Evolutionary conservation across 2,329 filamentous ascomycete genomes (phyloP).

Genomic region (Fusarium sp.): DNA sequence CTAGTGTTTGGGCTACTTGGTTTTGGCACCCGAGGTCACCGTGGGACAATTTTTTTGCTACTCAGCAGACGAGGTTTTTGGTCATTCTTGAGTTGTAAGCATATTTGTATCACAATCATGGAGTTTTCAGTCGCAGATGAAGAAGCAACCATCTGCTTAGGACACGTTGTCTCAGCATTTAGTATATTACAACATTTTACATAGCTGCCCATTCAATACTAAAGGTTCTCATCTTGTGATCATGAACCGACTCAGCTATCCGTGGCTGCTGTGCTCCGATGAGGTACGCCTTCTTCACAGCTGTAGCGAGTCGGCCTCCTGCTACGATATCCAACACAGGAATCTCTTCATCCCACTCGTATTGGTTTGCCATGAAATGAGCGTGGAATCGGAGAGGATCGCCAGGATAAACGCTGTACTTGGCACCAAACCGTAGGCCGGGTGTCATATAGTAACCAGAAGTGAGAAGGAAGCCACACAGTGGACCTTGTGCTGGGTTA

Average conservation of each 20-base stretch:
- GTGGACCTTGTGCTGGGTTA: conserved; percentile 56
- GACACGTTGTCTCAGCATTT: conserved; percentile 23
- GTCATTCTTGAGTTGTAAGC: conserved; percentile 24
- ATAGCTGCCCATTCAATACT: conserved; percentile 95
- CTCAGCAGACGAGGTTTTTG: background rate
- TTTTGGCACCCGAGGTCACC: background rate
- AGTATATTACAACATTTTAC: conserved; percentile 60
- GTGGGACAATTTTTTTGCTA: conserved; percentile 6
- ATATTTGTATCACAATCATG: conserved; percentile 3
- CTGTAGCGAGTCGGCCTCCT: conserved; percentile 88
- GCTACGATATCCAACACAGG: conserved; percentile 86
- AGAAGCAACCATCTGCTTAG: conserved; percentile 12
- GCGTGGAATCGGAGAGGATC: conserved; percentile 95
- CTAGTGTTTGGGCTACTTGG: background rate
- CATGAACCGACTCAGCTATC: conserved; percentile 50
- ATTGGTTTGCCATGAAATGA: conserved; percentile 88
- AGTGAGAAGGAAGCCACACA: conserved; percentile 84
- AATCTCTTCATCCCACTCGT: conserved; percentile 89
- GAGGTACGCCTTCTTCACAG: conserved; percentile 95
- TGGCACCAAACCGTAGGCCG: conserved; percentile 91
- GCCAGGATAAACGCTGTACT: conserved; percentile 94
- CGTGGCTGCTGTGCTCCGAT: conserved; percentile 74
- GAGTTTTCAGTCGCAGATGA: conserved; percentile 2
- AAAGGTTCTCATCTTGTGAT: conserved; percentile 72
- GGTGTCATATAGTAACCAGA: conserved; percentile 89